Percentiles rank a stretch among this genome's conserved stretches.
Evolutionary conservation across 1,139 yeast genomes (phyloP).

Genomic region (Nakaseomyces uthaithaninus): DNA sequence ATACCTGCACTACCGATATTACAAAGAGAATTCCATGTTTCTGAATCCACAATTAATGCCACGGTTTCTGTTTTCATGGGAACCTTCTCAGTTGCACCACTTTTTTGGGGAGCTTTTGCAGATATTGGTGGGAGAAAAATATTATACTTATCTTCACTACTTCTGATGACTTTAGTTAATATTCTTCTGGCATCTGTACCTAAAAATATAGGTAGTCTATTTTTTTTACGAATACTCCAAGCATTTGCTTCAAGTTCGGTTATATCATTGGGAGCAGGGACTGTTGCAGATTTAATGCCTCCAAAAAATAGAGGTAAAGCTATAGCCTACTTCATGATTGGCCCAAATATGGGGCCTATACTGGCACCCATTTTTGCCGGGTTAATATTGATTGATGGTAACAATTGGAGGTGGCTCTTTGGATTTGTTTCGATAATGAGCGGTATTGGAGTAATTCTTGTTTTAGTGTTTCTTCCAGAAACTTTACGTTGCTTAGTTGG

Average conservation of each 20-base stretch:
- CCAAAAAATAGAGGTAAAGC: slow-evolving; percentile 44
- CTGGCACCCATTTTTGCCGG: slow-evolving; percentile 46
- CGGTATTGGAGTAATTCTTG: slow-evolving; percentile 34
- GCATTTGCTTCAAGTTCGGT: slow-evolving; percentile 51
- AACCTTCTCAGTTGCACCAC: slow-evolving; percentile 46
- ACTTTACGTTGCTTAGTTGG: slow-evolving; percentile 51
- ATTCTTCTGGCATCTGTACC: slow-evolving; percentile 44
- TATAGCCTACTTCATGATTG: slow-evolving; percentile 49
- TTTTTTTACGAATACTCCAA: slow-evolving; percentile 40
- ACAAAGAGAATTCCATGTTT: slow-evolving; percentile 37
- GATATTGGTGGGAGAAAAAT: slow-evolving; percentile 52
- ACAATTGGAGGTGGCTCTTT: slow-evolving; percentile 51
- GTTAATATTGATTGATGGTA: slow-evolving; percentile 33
- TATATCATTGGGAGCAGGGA: slow-evolving; percentile 50
- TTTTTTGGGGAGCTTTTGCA: slow-evolving; percentile 50
- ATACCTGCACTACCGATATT: slow-evolving; percentile 48
- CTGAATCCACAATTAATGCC: slow-evolving; percentile 44
- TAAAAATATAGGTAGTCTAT: slow-evolving; percentile 38
- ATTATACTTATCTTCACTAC: slow-evolving; percentile 41
- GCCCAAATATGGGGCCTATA: slow-evolving; percentile 54
- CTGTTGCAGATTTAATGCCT: slow-evolving; percentile 44
- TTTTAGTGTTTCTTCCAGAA: slow-evolving; percentile 44
- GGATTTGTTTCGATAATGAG: slow-evolving; percentile 45
- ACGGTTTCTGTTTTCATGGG: slow-evolving; percentile 56
- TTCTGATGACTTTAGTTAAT: slow-evolving; percentile 41